These are phyloP conservation scores for Zangia roseola DNA, from an alignment of 768 basidiomycete genomes.

Conservation along the genomic window DNA sequence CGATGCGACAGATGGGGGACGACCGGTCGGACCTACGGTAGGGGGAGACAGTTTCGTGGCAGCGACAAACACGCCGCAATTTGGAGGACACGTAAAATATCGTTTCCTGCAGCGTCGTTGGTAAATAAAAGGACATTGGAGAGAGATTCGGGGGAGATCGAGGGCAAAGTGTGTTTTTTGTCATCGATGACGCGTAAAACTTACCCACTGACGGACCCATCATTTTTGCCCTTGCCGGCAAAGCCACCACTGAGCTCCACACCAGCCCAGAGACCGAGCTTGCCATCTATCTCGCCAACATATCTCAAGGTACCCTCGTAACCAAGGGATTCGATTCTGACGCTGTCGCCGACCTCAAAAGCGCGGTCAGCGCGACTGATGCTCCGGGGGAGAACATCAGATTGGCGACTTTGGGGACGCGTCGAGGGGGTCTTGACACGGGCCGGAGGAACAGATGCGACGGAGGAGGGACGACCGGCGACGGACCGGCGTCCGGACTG, in stretches of 20 bases:
- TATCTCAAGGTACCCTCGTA: conserved; percentile 83
- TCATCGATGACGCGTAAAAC: conserved; percentile 29
- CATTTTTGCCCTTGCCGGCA: conserved; percentile 90
- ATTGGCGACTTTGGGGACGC: conserved; percentile 66
- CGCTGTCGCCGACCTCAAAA: conserved; percentile 77
- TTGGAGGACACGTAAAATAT: conserved; percentile 83
- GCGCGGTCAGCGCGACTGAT: conserved; percentile 43
- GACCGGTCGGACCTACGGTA: conserved; percentile 56
- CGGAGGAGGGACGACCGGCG: conserved; percentile 60
- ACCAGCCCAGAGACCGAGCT: conserved; percentile 89
- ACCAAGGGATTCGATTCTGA: conserved; percentile 84
- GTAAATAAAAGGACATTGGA: conserved; percentile 2
- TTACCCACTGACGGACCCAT: conserved; percentile 87
- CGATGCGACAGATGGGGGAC: conserved; percentile 82
- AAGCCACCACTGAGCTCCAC: conserved; percentile 88
- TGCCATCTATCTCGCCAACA: conserved; percentile 84
- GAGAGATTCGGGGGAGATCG: neutral
- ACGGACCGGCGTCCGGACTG: conserved; percentile 44
- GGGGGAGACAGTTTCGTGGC: conserved; percentile 77
- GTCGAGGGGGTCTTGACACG: conserved; percentile 53
- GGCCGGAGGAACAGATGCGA: conserved; percentile 50
- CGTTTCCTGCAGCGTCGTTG: conserved; percentile 48
- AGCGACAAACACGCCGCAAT: conserved; percentile 91
- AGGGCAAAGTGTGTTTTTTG: neutral
- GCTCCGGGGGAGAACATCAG: conserved; percentile 53